Base-by-base conservation (phyloP, 495 filamentous ascomycete species). In the Penicillium robsamsonii region DNA sequence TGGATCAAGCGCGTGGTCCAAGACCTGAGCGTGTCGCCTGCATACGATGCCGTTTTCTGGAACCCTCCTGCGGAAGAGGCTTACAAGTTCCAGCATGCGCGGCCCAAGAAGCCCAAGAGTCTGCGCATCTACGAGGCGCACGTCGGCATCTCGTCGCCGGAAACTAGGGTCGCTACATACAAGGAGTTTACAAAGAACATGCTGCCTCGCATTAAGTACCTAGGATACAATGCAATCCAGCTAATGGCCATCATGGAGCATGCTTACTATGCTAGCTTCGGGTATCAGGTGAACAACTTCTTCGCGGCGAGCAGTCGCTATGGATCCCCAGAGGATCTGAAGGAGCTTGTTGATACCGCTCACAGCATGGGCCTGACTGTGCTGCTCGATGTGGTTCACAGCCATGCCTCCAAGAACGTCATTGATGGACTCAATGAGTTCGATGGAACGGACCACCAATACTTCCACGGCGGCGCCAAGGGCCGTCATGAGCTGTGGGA, bases 241-340 rank as follows among this genome's bases (percentile, higher is more conserved):
- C 79, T 98, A 60, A 98, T 98, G 94, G 94, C 94, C 40, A 81
- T 98, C 63, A 97, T 97, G 91, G 94, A 98, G 70, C 94, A 98
- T 75, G 93, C 94, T 27, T 98, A 98, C 77, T 98, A 98, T 72
- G 94, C 94, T 59, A 97, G 93, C 63, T 98, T 98, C 65, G 94
- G 94, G 33, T 98, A 98, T 72, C 94, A 98, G 68, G 84, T 98
- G 63, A 97, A 96, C 73, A 96, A 88, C 74, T 97, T 98, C 81
- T 98, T 97, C 67, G 95, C 94, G 38, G 93, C 92, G 1, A 97
- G 92, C 70, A 97, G 92, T 70, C 86, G 94, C 58, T 98, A 96
- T 65, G 94, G 94, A 47, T 82, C 85, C 12, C 94, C 95, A 0
- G 94, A 98, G 65, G 94, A 97, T 55, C 75, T 98, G 66, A 97